These are phyloP conservation scores for Castanopsis chinensis DNA, from an alignment of 306 rosid genomes.

Conservation along the genomic window DNA sequence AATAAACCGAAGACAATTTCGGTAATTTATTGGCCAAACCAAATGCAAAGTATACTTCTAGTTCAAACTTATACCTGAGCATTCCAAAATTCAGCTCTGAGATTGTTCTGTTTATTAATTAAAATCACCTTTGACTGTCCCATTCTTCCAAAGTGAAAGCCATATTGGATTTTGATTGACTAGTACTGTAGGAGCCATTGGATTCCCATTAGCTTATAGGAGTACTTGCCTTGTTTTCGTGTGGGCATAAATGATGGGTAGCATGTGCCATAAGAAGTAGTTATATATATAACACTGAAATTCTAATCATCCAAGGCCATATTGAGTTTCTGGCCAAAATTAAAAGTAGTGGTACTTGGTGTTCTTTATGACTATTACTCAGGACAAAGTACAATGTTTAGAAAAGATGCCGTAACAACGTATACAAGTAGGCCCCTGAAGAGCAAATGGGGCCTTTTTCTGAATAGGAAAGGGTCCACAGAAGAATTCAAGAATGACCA, in stretches of 20 bases:
- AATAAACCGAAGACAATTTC: too few relatives aligned
- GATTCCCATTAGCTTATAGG: background rate
- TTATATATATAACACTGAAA: too few relatives aligned
- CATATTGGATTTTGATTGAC: background rate
- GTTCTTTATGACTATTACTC: conserved; percentile 15
- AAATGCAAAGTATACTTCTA: too few relatives aligned
- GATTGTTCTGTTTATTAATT: too few relatives aligned
- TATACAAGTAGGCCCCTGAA: conserved; percentile 20
- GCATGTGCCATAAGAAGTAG: background rate
- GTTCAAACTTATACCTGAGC: too few relatives aligned
- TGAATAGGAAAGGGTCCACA: conserved; percentile 9
- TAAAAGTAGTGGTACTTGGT: background rate
- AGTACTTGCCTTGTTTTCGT: background rate
- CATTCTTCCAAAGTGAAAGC: background rate
- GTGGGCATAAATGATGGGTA: background rate
- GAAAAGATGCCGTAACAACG: conserved; percentile 10
- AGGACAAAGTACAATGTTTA: conserved; percentile 2
- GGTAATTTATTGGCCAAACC: too few relatives aligned
- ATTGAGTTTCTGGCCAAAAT: background rate
- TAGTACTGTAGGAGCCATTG: background rate
- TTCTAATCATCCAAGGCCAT: conserved; percentile 1
- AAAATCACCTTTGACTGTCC: background rate
- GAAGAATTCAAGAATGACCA: conserved; percentile 24
- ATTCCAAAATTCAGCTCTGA: too few relatives aligned
- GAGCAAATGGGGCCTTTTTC: background rate